Evolutionary conservation across 495 filamentous ascomycete genomes (phyloP).

Genomic region (Niebla homalea): DNA sequence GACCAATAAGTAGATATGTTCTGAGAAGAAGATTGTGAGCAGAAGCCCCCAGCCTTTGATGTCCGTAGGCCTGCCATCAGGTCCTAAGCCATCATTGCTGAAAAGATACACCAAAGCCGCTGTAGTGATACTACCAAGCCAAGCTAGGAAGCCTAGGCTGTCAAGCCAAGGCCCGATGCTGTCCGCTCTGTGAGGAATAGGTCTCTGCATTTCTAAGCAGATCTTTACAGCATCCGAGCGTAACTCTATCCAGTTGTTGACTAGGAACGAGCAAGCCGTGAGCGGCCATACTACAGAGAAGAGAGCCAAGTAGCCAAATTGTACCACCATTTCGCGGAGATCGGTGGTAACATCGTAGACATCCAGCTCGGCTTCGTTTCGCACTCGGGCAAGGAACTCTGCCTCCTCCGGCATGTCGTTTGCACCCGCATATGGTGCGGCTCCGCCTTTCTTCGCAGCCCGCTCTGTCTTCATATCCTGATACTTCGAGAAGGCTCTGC

Average conservation of each 20-base stretch:
- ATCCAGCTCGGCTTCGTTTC: conserved; percentile 73
- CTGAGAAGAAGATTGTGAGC: conserved; percentile 70
- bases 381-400: conserved; percentile 64
- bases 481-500: conserved; percentile 48
- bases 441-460: conserved; percentile 32
- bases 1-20: conserved; percentile 70
- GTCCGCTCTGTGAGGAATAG: conserved; percentile 75
- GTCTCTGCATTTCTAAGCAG: conserved; percentile 74
- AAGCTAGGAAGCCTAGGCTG: conserved; percentile 72
- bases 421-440: conserved; percentile 17
- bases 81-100: conserved; percentile 46
- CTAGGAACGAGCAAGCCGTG: conserved; percentile 71
- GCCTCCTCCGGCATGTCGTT: conserved; percentile 61
- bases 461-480: conserved; percentile 51
- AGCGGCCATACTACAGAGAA: conserved; percentile 92
- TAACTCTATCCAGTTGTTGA: conserved; percentile 95
- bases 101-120: conserved; percentile 83
- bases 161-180: conserved; percentile 93
- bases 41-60: conserved; percentile 75
- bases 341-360: conserved; percentile 82
- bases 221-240: conserved; percentile 93
- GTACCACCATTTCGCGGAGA: conserved; percentile 88
- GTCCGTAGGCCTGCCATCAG: conserved; percentile 43
- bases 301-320: conserved; percentile 86
- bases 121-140: conserved; percentile 79